phyloP scores from a whole-genome alignment of 495 filamentous ascomycete genomes.

The Amphirosellinia nigrospora region DNA sequence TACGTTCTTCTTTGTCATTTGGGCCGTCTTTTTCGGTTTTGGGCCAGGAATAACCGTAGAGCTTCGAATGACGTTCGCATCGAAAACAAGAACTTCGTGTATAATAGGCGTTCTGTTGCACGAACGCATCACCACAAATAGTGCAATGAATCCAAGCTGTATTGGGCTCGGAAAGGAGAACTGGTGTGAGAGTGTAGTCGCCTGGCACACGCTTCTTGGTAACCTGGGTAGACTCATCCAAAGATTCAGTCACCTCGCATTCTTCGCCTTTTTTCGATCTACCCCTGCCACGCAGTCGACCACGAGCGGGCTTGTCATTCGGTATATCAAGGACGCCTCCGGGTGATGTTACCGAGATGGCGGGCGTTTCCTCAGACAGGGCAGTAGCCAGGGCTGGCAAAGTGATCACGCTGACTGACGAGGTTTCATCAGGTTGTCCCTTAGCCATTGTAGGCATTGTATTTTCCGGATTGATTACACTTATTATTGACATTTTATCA shows the following conservation, averaged over 20 bases:
- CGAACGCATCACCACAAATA: constrained; percentile 79
- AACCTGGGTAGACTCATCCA: constrained; percentile 31
- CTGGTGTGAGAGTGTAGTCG: constrained; percentile 77
- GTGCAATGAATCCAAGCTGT: constrained; percentile 87
- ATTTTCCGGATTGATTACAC: background rate
- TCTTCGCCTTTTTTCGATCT: constrained; percentile 24
- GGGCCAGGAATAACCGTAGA: constrained; percentile 95
- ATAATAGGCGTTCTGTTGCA: constrained; percentile 85
- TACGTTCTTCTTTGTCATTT: constrained; percentile 74
- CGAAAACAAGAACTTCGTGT: constrained; percentile 85
- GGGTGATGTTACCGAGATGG: constrained; percentile 2
- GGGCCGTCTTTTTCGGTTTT: constrained; percentile 83
- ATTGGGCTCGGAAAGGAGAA: constrained; percentile 73
- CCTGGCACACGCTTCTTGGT: constrained; percentile 64
- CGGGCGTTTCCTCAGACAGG: background rate
- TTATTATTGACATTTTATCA: background rate
- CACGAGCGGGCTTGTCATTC: background rate
- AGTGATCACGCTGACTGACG: constrained; percentile 7
- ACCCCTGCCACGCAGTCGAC: constrained; percentile 4
- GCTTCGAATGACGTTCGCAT: constrained; percentile 92
- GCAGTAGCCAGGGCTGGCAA: background rate
- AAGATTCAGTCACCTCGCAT: background rate
- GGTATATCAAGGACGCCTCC: background rate
- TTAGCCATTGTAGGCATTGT: constrained; percentile 19
- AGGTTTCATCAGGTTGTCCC: constrained; percentile 6